phyloP scores from a whole-genome alignment of 257 asterid species.

The Gentiana straminea region DNA sequence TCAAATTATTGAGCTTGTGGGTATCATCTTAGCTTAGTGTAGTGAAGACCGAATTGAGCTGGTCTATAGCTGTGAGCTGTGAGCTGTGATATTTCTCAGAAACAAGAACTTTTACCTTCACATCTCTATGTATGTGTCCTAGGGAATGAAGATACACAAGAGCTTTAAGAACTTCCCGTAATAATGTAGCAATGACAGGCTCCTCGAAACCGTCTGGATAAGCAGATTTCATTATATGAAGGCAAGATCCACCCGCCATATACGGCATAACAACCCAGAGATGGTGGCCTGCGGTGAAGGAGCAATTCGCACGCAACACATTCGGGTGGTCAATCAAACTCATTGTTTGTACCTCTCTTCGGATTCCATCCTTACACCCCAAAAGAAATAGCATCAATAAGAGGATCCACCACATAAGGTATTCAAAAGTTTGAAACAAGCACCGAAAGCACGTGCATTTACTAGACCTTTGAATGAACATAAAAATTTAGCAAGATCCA shows the following conservation, averaged over 20 bases:
- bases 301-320: constrained; percentile 85
- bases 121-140: constrained; percentile 98
- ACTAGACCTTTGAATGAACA: not conserved
- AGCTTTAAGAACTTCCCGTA: constrained; percentile 91
- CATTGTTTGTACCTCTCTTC: constrained; percentile 95
- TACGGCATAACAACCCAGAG: constrained; percentile 99
- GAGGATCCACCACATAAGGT: not conserved
- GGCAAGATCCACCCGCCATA: constrained; percentile 97
- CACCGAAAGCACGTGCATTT: not conserved
- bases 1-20: too few relatives aligned
- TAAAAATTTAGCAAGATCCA: not conserved
- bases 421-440: constrained; percentile 13
- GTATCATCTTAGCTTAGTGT: too few relatives aligned
- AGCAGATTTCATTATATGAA: constrained; percentile 87
- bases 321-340: constrained; percentile 81
- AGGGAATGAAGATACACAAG: constrained; percentile 93
- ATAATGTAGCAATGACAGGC: constrained; percentile 83
- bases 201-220: constrained; percentile 97
- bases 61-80: too few relatives aligned
- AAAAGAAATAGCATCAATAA: constrained; percentile 2
- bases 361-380: constrained; percentile 72
- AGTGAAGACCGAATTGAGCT: too few relatives aligned
- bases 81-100: not conserved
- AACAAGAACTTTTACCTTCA: constrained; percentile 44
- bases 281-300: constrained; percentile 74